Conservation (phyloP, 78 protist species). For the Diacronema lutheri region DNA sequence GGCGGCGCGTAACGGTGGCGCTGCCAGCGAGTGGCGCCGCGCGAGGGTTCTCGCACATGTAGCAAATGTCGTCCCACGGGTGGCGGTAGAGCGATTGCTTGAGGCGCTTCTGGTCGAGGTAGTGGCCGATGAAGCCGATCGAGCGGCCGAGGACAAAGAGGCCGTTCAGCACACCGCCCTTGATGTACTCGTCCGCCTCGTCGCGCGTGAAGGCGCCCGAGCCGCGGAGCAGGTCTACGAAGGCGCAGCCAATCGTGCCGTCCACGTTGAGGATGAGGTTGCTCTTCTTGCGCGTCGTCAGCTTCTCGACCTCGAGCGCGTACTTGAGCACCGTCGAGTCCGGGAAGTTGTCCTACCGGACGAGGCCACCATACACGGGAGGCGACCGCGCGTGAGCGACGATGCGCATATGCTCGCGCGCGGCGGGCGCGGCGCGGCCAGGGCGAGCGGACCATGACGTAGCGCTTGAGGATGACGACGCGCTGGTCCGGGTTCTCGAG, state of each 20-base stretch:
- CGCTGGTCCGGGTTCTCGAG: slow-evolving; percentile 85
- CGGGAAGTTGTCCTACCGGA: too few species aligned
- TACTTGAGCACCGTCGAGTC: slow-evolving; percentile 31
- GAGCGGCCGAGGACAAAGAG: slow-evolving; percentile 90
- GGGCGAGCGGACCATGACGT: slow-evolving; percentile 56
- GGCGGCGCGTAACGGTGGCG: too few species aligned
- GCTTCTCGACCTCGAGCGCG: slow-evolving; percentile 73
- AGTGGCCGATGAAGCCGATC: slow-evolving; percentile 92
- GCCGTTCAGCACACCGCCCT: slow-evolving; percentile 66
- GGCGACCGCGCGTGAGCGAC: too few species aligned
- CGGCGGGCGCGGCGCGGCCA: too few species aligned
- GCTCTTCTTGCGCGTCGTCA: slow-evolving; percentile 81
- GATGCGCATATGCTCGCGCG: too few species aligned
- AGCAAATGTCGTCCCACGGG: slow-evolving; percentile 85
- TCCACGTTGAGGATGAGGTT: slow-evolving; percentile 93
- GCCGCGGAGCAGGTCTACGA: slow-evolving; percentile 80
- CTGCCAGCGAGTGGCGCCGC: too few species aligned
- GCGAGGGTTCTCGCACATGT: background rate
- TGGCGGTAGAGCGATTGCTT: slow-evolving; percentile 90
- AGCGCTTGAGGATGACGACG: slow-evolving; percentile 74
- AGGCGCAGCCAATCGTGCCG: slow-evolving; percentile 80
- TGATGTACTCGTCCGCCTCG: slow-evolving; percentile 73
- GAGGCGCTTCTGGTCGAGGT: slow-evolving; percentile 87
- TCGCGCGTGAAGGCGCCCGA: slow-evolving; percentile 74
- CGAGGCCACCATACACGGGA: too few species aligned